Evolutionary conservation across 441 rosid species (phyloP).

Genomic region (Populus hybrid): DNA sequence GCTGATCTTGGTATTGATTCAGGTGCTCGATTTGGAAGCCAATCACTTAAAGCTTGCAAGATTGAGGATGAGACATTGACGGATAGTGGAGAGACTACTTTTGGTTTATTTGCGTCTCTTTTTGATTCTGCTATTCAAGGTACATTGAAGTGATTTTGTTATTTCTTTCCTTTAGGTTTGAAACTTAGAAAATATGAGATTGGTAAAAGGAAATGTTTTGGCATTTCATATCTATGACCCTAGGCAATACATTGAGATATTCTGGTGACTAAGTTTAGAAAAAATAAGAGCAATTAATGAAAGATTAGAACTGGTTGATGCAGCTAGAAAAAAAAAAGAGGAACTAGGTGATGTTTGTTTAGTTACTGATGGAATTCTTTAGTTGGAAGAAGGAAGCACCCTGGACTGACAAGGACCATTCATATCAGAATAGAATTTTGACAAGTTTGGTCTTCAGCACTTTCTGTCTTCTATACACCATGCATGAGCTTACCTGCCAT

Average conservation of each 20-base stretch:
- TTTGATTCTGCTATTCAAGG: slow-evolving; percentile 94
- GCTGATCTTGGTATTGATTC: slow-evolving; percentile 43
- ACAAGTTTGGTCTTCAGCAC: background rate
- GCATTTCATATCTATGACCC: background rate
- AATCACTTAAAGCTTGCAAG: slow-evolving; percentile 76
- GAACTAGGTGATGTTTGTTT: background rate
- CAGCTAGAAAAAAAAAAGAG: background rate
- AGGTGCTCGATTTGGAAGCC: slow-evolving; percentile 50
- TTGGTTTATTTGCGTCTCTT: slow-evolving; percentile 77
- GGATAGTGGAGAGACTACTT: slow-evolving; percentile 72
- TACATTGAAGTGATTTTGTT: slow-evolving; percentile 19
- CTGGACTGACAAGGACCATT: background rate
- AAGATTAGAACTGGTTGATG: background rate
- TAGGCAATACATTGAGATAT: background rate
- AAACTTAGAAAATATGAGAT: background rate
- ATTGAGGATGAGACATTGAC: slow-evolving; percentile 71
- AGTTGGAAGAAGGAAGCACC: background rate
- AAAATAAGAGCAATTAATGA: background rate
- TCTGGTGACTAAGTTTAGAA: background rate
- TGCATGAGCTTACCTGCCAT: background rate
- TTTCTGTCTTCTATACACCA: background rate
- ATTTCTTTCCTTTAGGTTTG: background rate
- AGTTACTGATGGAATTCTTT: background rate
- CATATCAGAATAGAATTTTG: background rate
- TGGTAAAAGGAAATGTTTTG: background rate